These are phyloP conservation scores for Aureobasidium sp. DNA, from an alignment of 2,329 filamentous ascomycete species.

Conservation along the genomic window DNA sequence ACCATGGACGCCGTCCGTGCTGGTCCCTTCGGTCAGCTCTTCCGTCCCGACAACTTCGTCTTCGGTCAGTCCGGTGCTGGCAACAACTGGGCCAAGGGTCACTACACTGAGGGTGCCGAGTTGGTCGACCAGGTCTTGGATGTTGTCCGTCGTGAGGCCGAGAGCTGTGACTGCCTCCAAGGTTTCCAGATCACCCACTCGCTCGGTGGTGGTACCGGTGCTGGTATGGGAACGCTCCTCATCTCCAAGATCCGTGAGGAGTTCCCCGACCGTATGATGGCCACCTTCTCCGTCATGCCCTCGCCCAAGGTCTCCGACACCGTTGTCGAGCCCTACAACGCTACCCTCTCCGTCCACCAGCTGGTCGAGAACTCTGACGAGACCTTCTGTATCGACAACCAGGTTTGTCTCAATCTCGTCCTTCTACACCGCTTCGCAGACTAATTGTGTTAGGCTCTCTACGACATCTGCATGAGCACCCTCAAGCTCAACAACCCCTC, in stretches of 20 bases:
- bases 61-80: constrained; percentile 99
- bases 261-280: constrained; percentile 99
- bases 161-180: constrained; percentile 98
- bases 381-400: constrained; percentile 99
- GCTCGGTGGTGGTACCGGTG: constrained; percentile 99
- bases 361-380: constrained; percentile 99
- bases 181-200: constrained; percentile 99
- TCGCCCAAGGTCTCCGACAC: constrained; percentile 99
- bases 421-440: not conserved
- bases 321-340: constrained; percentile 99
- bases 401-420: constrained; percentile 44
- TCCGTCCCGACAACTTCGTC: constrained; percentile 99
- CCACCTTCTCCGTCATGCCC: constrained; percentile 97
- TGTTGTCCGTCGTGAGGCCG: constrained; percentile 96
- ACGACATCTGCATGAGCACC: constrained; percentile 99
- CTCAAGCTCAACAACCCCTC: constrained; percentile 98
- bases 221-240: constrained; percentile 98
- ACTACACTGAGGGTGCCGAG: constrained; percentile 99
- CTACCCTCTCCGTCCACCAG: constrained; percentile 97
- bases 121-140: constrained; percentile 97
- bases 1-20: constrained; percentile 99
- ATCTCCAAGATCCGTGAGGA: constrained; percentile 99
- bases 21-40: constrained; percentile 96
- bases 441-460: constrained; percentile 58
- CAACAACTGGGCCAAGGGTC: constrained; percentile 99